Evolutionary conservation across 192 early-diverging fungal genomes (phyloP), one percentile per base, ranked within the genome.

Genomic region (Coemansia reversa): DNA sequence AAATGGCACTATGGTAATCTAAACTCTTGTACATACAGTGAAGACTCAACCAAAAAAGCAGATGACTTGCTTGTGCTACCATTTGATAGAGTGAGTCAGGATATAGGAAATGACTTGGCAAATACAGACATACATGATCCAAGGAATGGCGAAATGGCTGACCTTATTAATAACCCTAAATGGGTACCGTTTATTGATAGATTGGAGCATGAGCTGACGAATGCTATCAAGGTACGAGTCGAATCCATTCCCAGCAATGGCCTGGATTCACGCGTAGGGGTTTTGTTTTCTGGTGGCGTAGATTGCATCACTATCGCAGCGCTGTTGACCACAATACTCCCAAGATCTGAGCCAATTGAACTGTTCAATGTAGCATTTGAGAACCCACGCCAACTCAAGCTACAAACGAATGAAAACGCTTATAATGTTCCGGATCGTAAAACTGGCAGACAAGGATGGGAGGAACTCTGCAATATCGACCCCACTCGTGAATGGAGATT

Each of bases 351-450:
- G 66, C 84, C 92, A 0, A 94, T 96, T 48, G 94, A 98, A 66
- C 78, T 98, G 18, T 76, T 98, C 42, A 98, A 98, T 81, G 94
- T 98, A 20, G 90, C 92, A 19, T 98, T 98, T 69, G 94, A 97
- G 55, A 98, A 97, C 64, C 94, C 94, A 8, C 83, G 94, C 5
- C 82, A 55, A 25, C 53, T 63, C 33, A 72, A 61, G 25, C 19
- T 29, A 0, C 57, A 63, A 9, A 39, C 33, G 24, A 16, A 5
- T 22, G 51, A 20, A 11, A 16, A n/a, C n/a, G n/a, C n/a, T n/a
- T 83, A 39, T 67, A 83, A 86, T 67, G 93, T 93, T 2, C 94
- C 94, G 2, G 94, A 96, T 66, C 86, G 94, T n/a, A 63, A 84
- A 14, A 96, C 92, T 2, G 94, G 92, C 0, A 75, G 77, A 39